Base-by-base conservation (phyloP, 192 early-diverging fungal genomes). In the Coemansia sp. region DNA sequence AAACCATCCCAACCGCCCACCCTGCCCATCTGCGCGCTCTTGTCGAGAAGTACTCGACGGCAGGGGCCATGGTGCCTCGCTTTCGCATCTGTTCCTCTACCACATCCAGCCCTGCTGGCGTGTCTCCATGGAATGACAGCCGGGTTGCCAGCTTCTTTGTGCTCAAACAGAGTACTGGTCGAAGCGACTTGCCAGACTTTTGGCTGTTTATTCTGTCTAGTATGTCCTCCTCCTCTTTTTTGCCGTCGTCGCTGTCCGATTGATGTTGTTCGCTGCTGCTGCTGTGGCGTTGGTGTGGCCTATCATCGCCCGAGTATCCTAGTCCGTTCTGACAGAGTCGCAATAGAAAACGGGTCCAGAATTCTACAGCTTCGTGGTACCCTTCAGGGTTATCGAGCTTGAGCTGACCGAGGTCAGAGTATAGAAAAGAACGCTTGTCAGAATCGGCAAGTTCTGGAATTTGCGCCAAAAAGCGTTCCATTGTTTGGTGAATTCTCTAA, bases 371-470 rank as follows among this genome's bases (percentile, higher is more conserved):
- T 34, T 76, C 71, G 30, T n/a, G 24, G 59, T 73, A 73, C 12
- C 71, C 71, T 15, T 82, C 79, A 2, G 79, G 78, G 67, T 81
- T 75, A 57, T 81, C 73, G 12, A 61, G n/a, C 15, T 63, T 56
- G n/a, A 68, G 75, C 12, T 53, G 58, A 33, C 41, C 21, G 36
- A 72, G 74, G 68, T 76, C 79, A 16, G 79, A 76, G 57, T 73
- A 82, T 5, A 82, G 66, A 44, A 82, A 82, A 7, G 74, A 74
- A 4, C 79, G 79, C 36, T 64, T 71, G 79, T 82, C 79, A 1
- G 70, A 36, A 34, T 67, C 35, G 15, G 33, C 24, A 20, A 76
- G 74, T 60, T 76, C 71, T 14, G 74, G 67, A 23, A 64, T 34
- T 1, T 35, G 20, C 5, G 56, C 44, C 10, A 73, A 61, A 35